Conservation (phyloP, 192 early-diverging fungal species). For the Phlyctochytrium bullatum region DNA sequence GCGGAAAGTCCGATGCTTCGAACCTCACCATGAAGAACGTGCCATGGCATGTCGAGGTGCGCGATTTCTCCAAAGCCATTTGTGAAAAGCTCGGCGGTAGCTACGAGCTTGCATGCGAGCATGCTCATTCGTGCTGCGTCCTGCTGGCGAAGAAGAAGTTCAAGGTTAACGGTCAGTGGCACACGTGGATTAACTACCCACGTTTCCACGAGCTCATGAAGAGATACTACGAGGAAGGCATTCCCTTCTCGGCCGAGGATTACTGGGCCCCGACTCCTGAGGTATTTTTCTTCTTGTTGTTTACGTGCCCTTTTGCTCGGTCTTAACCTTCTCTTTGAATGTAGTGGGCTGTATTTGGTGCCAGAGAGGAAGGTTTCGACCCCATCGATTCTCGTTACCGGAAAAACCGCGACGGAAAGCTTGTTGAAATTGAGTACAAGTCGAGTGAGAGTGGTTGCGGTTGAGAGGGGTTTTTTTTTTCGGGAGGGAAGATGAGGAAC, state of each 20-base stretch:
- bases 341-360: constrained; percentile 67
- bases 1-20: constrained; percentile 65
- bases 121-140: constrained; percentile 66
- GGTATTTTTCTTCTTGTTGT: neutral
- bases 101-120: constrained; percentile 71
- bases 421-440: neutral
- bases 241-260: constrained; percentile 56
- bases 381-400: constrained; percentile 66
- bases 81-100: constrained; percentile 48
- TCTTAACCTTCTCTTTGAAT: too few species aligned
- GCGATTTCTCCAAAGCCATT: constrained; percentile 62
- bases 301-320: too few species aligned
- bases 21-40: constrained; percentile 62
- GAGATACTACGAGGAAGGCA: constrained; percentile 9
- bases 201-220: constrained; percentile 60
- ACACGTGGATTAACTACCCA: constrained; percentile 73
- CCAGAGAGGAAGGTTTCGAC: constrained; percentile 65
- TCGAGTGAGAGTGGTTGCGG: neutral
- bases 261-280: constrained; percentile 66
- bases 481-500: too few species aligned
- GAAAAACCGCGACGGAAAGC: constrained; percentile 41
- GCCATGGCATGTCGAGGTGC: constrained; percentile 67
- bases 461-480: too few species aligned
- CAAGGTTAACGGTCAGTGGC: constrained; percentile 66
- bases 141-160: constrained; percentile 64